Evolutionary conservation across 2,329 filamentous ascomycete species (phyloP).

Genomic region (Ophiostoma sp.): DNA sequence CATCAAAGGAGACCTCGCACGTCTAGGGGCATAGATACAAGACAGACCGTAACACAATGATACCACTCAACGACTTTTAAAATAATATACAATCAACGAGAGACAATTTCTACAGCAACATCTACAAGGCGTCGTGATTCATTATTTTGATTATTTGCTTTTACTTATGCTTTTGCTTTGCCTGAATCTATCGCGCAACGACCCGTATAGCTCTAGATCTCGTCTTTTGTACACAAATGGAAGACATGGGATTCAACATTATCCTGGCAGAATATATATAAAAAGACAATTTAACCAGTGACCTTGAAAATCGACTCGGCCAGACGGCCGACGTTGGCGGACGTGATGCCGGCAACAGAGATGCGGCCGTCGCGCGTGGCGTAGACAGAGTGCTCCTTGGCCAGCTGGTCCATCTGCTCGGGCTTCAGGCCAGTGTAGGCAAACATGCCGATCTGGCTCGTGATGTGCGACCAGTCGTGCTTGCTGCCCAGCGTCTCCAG

Average conservation of each 20-base stretch:
- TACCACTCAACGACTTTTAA: not conserved
- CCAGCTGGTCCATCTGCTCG: slow-evolving; percentile 85
- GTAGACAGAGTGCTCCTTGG: slow-evolving; percentile 96
- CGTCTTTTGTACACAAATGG: not conserved
- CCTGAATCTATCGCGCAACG: not conserved
- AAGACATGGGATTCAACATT: not conserved
- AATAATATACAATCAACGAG: too few species aligned
- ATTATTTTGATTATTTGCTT: not conserved
- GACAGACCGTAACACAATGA: not conserved
- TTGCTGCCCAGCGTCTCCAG: slow-evolving; percentile 91
- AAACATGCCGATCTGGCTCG: slow-evolving; percentile 98
- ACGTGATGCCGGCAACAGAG: slow-evolving; percentile 78
- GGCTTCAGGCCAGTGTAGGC: slow-evolving; percentile 91
- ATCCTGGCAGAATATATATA: not conserved
- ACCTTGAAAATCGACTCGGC: slow-evolving; percentile 82
- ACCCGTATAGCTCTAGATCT: slow-evolving; percentile 10
- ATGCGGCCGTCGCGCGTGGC: slow-evolving; percentile 90
- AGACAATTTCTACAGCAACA: not conserved
- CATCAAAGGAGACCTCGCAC: slow-evolving; percentile 43
- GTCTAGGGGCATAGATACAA: slow-evolving; percentile 27
- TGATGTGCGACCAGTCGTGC: slow-evolving; percentile 99
- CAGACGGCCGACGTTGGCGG: slow-evolving; percentile 70
- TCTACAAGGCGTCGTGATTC: not conserved
- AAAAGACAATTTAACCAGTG: slow-evolving; percentile 49
- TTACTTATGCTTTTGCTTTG: not conserved